These are phyloP conservation scores for Leishmania martiniquensis DNA, from an alignment of 208 protist genomes.

Conservation along the genomic window DNA sequence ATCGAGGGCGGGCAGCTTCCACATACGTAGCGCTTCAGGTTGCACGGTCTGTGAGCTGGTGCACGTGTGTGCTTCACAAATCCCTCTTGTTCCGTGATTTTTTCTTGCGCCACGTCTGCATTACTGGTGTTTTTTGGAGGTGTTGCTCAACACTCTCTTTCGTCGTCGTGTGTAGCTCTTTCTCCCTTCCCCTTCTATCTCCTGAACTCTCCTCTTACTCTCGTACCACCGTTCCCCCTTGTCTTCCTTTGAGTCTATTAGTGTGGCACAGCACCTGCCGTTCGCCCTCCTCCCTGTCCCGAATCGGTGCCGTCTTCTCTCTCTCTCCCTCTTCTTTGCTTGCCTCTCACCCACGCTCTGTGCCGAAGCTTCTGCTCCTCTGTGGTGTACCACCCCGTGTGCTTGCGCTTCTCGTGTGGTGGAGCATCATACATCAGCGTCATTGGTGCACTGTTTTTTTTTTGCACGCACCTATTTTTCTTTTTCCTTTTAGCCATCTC, in stretches of 20 bases:
- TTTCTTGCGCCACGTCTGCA: neutral
- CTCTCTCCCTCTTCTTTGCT: neutral
- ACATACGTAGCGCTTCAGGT: too few relatives aligned
- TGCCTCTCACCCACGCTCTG: neutral
- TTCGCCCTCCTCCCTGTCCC: neutral
- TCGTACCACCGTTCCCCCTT: neutral
- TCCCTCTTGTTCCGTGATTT: neutral
- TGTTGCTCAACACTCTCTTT: neutral
- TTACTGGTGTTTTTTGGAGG: neutral
- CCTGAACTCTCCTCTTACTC: too few relatives aligned
- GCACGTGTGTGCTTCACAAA: neutral
- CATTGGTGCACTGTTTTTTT: neutral
- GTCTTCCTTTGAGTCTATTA: neutral
- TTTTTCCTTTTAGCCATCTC: neutral
- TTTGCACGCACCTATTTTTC: neutral
- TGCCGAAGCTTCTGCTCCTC: neutral
- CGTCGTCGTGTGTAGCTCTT: neutral
- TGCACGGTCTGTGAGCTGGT: neutral
- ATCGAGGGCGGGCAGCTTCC: too few relatives aligned
- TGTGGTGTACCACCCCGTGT: neutral
- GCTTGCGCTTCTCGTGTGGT: neutral
- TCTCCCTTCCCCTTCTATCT: neutral
- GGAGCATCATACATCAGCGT: neutral
- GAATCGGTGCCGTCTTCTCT: neutral
- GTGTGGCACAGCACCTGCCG: neutral